Percentiles rank a stretch among this genome's conserved stretches.
These are phyloP conservation scores for Kalaharituber pfeilii DNA, from an alignment of 2,329 filamentous ascomycete genomes.

Conservation along the genomic window DNA sequence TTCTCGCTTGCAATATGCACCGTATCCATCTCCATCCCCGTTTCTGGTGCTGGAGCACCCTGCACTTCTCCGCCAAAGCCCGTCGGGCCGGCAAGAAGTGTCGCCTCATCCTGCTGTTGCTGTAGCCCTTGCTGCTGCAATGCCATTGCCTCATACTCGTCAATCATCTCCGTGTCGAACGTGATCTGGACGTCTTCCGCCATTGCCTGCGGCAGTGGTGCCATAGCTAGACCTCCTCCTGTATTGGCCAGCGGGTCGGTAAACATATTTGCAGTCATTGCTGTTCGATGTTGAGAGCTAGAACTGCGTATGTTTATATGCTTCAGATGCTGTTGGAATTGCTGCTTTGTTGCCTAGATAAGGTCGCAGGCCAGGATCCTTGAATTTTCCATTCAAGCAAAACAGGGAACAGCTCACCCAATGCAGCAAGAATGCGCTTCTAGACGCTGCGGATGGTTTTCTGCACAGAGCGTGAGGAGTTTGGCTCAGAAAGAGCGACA, in stretches of 20 bases:
- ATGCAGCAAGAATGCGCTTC: no score
- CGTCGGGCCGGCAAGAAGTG: background rate
- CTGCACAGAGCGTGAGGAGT: no score
- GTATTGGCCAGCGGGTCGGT: background rate
- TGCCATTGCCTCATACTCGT: background rate
- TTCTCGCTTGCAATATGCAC: slow-evolving; percentile 38
- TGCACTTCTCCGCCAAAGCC: background rate
- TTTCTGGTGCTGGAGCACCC: background rate
- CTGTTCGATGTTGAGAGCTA: background rate
- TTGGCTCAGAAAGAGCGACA: no score
- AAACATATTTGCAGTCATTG: background rate
- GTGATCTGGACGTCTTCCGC: slow-evolving; percentile 1
- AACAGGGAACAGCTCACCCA: no score
- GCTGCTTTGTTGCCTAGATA: no score
- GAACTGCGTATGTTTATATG: background rate
- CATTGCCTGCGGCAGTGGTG: background rate
- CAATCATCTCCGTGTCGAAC: slow-evolving; percentile 1
- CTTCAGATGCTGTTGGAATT: no score
- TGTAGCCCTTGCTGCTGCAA: background rate
- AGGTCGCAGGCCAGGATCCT: no score
- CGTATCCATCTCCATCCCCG: background rate
- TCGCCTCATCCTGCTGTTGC: background rate
- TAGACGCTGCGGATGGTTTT: no score
- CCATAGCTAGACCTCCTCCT: background rate
- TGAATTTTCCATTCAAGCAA: no score